A percentile compares a stretch with the other conserved stretches of the same genome.
These are phyloP conservation scores for Aurantiochytrium sp. DNA, from an alignment of 108 stramenopile genomes.

Conservation along the genomic window DNA sequence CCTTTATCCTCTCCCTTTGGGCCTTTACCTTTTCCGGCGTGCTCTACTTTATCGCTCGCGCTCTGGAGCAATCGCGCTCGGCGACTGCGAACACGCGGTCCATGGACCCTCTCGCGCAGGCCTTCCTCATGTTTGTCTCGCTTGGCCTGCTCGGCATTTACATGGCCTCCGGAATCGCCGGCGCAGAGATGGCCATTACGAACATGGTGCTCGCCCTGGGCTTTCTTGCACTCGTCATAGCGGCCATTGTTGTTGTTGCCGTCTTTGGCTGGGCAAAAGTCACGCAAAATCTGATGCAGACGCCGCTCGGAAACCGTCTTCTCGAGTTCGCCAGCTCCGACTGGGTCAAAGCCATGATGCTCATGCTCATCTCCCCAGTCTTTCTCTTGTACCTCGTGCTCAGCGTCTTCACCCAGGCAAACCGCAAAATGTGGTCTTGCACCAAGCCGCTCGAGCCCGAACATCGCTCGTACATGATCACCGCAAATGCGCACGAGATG, in stretches of 20 bases:
- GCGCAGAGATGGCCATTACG: background rate
- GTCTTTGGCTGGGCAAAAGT: background rate
- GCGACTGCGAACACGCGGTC: background rate
- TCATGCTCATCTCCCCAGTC: background rate
- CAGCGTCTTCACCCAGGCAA: background rate
- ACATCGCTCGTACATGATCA: background rate
- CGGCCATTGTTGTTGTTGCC: background rate
- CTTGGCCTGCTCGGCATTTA: background rate
- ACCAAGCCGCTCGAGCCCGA: background rate
- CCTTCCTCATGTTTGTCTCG: background rate
- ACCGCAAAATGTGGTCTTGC: background rate
- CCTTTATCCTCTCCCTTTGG: background rate
- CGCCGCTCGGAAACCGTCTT: background rate
- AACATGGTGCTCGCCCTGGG: background rate
- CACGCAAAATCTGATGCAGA: background rate
- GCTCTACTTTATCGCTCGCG: background rate
- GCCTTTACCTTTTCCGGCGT: background rate
- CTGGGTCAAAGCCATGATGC: slow-evolving; percentile 12
- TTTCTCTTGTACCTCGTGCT: background rate
- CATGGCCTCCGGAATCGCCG: background rate
- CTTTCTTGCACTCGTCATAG: background rate
- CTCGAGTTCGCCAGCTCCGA: background rate
- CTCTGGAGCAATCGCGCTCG: background rate
- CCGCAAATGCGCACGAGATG: background rate
- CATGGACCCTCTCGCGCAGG: background rate